Evolutionary conservation across 2,329 filamentous ascomycete genomes (phyloP), one percentile per base, ranked within the genome.

Genomic region (Monosporascus sp.): DNA sequence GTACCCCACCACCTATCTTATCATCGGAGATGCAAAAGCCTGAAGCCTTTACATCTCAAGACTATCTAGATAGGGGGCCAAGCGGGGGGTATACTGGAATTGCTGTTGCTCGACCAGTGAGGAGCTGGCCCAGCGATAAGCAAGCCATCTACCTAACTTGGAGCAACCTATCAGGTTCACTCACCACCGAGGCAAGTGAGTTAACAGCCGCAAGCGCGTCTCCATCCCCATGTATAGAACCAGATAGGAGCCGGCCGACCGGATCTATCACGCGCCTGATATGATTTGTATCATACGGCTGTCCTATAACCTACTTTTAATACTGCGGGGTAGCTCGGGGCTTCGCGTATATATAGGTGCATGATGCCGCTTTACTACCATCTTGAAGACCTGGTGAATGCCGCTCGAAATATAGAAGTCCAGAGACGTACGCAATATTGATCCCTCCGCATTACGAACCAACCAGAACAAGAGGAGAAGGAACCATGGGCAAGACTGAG

Each of bases 401-500:
- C 9, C 11, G 9, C 11, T 14, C 5, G 11, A 14, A 35, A 14
- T 35, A 14, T 35, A 14, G 11, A 35, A 14, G 31, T 35, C 4
- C 14, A 35, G 31, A 35, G 11, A 5, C 31, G 14, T 35, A 14
- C 9, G 31, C 3, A 5, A 35, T 35, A 35, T 35, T 16, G 38
- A 41, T 26, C 48, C 11, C 22, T 6, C 4, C 31, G 19, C 20
- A 19, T 43, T 50, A 38, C 9, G 14, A 37, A 24, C 20, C 24
- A 20, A 6, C 37, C 19, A 48, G 40, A 43, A 43, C 40, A 35
- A 38, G 14, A 37, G 6, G 37, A 37, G 14, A 41, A 50, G 38
- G 22, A 41, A 63, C 50, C 26, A 74, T 73, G 72, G 68, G 67
- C 52, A 71, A 66, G 55, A 61, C 65, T 1, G 81, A 73, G 40